A percentile compares a stretch with the other conserved stretches of the same genome.
phyloP scores from a whole-genome alignment of 2,329 filamentous ascomycete genomes.

The Xylaria sp. region DNA sequence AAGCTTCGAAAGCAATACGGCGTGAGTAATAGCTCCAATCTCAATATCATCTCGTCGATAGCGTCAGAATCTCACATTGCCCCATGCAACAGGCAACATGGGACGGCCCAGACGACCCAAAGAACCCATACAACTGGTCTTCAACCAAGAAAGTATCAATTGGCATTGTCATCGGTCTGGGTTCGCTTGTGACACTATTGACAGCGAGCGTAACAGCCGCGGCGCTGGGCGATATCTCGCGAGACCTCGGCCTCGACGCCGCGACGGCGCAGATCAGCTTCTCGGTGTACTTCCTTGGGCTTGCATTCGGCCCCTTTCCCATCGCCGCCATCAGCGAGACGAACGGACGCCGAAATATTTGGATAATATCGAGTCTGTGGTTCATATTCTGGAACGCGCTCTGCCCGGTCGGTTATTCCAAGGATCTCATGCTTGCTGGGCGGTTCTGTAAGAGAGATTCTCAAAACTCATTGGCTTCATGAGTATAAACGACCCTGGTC shows the following conservation, averaged over 20 bases:
- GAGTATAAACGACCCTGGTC: too few relatives aligned
- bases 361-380: conserved; percentile 42
- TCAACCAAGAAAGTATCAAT: conserved; percentile 31
- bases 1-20: conserved; percentile 12
- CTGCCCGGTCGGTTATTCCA: conserved; percentile 41
- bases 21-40: neutral
- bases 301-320: conserved; percentile 44
- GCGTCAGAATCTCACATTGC: neutral
- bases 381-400: conserved; percentile 47
- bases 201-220: conserved; percentile 47
- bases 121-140: conserved; percentile 34
- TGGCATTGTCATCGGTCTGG: conserved; percentile 42
- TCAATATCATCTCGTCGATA: neutral
- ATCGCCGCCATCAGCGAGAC: conserved; percentile 44
- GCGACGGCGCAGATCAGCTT: conserved; percentile 43
- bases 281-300: conserved; percentile 45
- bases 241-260: conserved; percentile 40
- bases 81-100: conserved; percentile 27
- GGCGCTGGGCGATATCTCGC: conserved; percentile 42
- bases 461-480: neutral
- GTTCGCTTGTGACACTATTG: conserved; percentile 45
- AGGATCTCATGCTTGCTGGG: conserved; percentile 41
- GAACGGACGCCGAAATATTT: conserved; percentile 44
- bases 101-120: conserved; percentile 33
- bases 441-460: conserved; percentile 31